Percentiles rank a stretch among this genome's conserved stretches.
Evolutionary conservation across 108 stramenopile genomes (phyloP).

Genomic region (Pseudonitzschia pungens): DNA sequence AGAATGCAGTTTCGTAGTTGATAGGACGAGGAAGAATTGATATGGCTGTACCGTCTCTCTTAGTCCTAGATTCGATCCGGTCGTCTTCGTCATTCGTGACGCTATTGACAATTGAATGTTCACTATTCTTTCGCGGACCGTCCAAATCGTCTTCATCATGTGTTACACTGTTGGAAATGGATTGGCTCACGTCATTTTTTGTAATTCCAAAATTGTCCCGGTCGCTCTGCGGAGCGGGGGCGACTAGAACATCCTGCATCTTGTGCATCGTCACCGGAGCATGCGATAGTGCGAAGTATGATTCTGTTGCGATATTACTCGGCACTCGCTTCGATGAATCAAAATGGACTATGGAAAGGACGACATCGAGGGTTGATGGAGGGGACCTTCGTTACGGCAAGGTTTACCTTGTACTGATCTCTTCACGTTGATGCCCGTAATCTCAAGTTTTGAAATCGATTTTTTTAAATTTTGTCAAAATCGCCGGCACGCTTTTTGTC

Average conservation of each 20-base stretch:
- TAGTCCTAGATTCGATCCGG: not conserved
- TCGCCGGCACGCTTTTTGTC: not conserved
- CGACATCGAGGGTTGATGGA: too few species aligned
- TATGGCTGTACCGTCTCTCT: not conserved
- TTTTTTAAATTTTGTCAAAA: not conserved
- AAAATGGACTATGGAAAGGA: too few species aligned
- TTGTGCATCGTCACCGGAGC: not conserved
- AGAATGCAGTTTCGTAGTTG: constrained; percentile 1
- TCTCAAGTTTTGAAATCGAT: not conserved
- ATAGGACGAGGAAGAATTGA: not conserved
- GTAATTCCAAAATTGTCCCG: not conserved
- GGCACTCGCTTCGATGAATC: too few species aligned
- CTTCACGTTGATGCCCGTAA: too few species aligned
- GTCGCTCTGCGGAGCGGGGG: not conserved
- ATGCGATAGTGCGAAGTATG: not conserved
- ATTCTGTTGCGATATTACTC: too few species aligned
- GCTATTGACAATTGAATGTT: constrained; percentile 20
- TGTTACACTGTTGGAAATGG: constrained; percentile 24
- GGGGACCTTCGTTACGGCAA: too few species aligned
- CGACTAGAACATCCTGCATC: not conserved
- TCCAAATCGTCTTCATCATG: constrained; percentile 24
- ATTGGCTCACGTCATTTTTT: not conserved
- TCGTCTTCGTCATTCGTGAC: constrained; percentile 31
- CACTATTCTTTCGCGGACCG: not conserved
- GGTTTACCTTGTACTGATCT: too few species aligned